A percentile compares a stretch with the other conserved stretches of the same genome.
Evolutionary conservation across 129 eudicot species (phyloP).

Genomic region (Oenanthe sinensis): DNA sequence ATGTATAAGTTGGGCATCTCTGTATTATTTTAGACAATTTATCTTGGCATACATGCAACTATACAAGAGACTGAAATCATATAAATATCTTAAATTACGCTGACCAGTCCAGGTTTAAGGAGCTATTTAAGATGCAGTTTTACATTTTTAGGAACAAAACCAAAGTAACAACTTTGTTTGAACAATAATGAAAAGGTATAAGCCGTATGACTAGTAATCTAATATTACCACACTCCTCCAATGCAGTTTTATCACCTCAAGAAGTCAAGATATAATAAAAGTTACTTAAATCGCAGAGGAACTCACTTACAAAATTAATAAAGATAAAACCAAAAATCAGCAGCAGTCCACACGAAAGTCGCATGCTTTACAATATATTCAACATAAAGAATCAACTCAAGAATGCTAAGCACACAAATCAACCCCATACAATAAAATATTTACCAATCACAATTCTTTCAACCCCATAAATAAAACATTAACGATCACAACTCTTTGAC

Average conservation of each 20-base stretch:
- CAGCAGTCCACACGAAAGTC: not conserved
- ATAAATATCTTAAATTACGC: not conserved
- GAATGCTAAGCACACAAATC: conserved; percentile 6
- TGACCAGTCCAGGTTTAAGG: not conserved
- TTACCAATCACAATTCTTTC: not conserved
- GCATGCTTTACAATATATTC: not conserved
- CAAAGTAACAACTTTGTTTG: not conserved
- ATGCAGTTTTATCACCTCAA: not conserved
- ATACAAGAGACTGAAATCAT: not conserved
- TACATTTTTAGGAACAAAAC: not conserved
- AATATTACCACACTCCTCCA: not conserved
- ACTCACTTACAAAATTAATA: not conserved
- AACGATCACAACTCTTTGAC: not conserved
- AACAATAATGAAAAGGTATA: not conserved
- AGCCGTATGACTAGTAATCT: not conserved
- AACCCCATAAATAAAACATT: not conserved
- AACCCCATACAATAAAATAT: not conserved
- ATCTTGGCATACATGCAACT: not conserved
- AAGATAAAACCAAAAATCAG: not conserved
- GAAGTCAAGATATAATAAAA: not conserved
- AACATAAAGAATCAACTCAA: not conserved
- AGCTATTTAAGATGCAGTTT: not conserved
- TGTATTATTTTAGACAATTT: not conserved
- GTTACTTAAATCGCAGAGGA: not conserved
- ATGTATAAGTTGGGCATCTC: not conserved